phyloP scores from a whole-genome alignment of 2,329 filamentous ascomycete species.

The Diaporthe sp. region DNA sequence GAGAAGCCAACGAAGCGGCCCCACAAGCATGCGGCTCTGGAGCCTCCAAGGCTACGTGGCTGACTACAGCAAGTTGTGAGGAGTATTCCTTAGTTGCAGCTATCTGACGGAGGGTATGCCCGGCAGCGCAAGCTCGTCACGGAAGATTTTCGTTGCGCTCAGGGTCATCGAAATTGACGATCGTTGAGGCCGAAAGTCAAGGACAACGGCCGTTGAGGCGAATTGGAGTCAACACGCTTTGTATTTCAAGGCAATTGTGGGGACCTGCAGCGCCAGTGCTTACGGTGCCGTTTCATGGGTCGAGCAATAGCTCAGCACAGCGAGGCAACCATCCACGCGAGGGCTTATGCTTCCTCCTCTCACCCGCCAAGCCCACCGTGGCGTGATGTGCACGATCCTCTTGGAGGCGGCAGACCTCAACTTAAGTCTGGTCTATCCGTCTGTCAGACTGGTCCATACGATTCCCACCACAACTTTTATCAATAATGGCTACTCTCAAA shows the following conservation, averaged over 20 bases:
- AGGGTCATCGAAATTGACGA: background rate
- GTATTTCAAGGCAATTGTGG: background rate
- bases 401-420: background rate
- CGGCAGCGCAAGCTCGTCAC: too few relatives aligned
- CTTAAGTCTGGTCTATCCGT: background rate
- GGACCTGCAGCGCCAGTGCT: background rate
- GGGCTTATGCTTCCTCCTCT: background rate
- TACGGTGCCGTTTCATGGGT: background rate
- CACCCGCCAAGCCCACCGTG: background rate
- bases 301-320: background rate
- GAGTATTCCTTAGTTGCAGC: background rate
- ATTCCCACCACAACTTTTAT: background rate
- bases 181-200: background rate
- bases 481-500: background rate
- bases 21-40: conserved; percentile 68
- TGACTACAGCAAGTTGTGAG: conserved; percentile 15
- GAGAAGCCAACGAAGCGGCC: conserved; percentile 55
- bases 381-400: background rate
- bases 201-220: background rate
- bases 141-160: background rate
- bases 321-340: background rate
- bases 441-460: background rate
- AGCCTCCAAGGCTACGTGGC: conserved; percentile 69
- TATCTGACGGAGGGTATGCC: too few relatives aligned
- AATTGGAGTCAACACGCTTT: background rate